Percentiles rank a stretch among this genome's conserved stretches.
phyloP scores from a whole-genome alignment of 2,329 filamentous ascomycete genomes.

The Pestalotiopsis sp. region DNA sequence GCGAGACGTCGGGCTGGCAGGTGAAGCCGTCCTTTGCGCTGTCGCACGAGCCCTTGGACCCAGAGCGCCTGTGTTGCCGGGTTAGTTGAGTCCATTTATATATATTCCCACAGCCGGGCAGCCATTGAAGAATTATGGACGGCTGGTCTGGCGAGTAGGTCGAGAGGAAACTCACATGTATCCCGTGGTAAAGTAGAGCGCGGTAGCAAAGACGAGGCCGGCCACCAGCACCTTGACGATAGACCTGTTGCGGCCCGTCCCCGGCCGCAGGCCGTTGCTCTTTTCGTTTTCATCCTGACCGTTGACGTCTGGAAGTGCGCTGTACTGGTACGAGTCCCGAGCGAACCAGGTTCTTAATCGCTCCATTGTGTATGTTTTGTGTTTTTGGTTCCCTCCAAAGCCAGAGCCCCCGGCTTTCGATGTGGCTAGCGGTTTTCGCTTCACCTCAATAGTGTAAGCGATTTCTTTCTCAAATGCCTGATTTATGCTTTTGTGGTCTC shows the following conservation, averaged over 20 bases:
- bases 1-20: slow-evolving; percentile 63
- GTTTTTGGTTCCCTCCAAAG: background rate
- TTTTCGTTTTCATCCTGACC: background rate
- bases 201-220: slow-evolving; percentile 5
- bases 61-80: slow-evolving; percentile 16
- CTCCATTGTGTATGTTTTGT: background rate
- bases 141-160: background rate
- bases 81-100: background rate
- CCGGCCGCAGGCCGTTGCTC: background rate
- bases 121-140: no score
- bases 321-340: slow-evolving; percentile 14
- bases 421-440: no score
- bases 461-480: no score
- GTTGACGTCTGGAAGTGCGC: slow-evolving; percentile 10
- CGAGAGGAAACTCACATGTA: slow-evolving; percentile 8
- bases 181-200: slow-evolving; percentile 9
- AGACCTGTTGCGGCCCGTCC: slow-evolving; percentile 2
- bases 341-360: background rate
- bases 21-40: slow-evolving; percentile 59
- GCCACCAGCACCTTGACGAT: slow-evolving; percentile 12
- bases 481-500: no score
- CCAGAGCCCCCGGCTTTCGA: no score
- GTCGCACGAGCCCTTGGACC: slow-evolving; percentile 46
- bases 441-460: background rate
- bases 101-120: background rate